Evolutionary conservation across 1,284 basidiomycete species (phyloP).

Genomic region (Apiotrichum laibachii): DNA sequence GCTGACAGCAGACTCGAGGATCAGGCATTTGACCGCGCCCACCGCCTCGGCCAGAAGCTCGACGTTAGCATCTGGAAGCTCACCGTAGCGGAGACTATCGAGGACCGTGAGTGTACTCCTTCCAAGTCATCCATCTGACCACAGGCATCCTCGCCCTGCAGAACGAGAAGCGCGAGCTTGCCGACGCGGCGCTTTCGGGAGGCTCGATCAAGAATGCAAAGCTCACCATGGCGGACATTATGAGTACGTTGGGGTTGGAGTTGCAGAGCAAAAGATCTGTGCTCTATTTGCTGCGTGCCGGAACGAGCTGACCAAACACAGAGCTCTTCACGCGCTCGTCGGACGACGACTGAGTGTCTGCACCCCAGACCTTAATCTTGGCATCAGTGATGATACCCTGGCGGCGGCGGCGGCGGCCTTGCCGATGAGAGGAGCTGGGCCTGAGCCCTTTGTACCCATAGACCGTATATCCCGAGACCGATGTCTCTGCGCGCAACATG

Average conservation of each 20-base stretch:
- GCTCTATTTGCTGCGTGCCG: not conserved
- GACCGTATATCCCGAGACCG: no score
- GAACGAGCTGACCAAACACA: not conserved
- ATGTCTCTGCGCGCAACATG: no score
- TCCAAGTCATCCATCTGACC: not conserved
- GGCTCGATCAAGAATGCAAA: slow-evolving; percentile 80
- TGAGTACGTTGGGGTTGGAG: slow-evolving; percentile 53
- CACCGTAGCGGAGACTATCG: slow-evolving; percentile 81
- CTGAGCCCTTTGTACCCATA: no score
- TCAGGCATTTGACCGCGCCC: slow-evolving; percentile 91
- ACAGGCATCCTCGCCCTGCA: slow-evolving; percentile 57
- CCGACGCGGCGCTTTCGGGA: slow-evolving; percentile 80
- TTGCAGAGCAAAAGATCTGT: no score
- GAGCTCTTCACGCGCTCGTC: not conserved
- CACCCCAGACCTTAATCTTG: no score
- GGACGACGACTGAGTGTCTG: no score
- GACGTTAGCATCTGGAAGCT: slow-evolving; percentile 92
- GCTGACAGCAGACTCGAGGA: slow-evolving; percentile 58
- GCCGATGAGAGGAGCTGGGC: no score
- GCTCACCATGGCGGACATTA: slow-evolving; percentile 77
- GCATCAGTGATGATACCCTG: no score
- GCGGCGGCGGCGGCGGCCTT: no score
- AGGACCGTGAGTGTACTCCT: slow-evolving; percentile 60
- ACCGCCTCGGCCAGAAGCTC: slow-evolving; percentile 78
- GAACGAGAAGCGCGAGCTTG: slow-evolving; percentile 79